Evolutionary conservation across 2,329 filamentous ascomycete species (phyloP), one percentile per base, ranked within the genome.

Genomic region (Alternaria alternata): DNA sequence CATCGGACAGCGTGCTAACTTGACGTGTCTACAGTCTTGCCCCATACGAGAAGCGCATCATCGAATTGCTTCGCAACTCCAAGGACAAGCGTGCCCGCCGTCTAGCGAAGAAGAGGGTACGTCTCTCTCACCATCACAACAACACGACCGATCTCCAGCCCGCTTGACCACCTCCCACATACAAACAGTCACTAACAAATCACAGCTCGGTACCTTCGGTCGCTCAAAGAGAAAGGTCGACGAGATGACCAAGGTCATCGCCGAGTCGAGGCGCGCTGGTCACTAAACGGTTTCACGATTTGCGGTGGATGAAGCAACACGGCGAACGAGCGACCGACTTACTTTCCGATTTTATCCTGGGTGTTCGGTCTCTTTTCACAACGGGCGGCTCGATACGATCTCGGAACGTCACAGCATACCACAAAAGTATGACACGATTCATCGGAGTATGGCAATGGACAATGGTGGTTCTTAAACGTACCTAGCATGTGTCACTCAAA

Each of bases 151-250:
- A 54, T 39, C 41, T 54, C 39, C 5, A n/a, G 47, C 47, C 42
- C 41, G 54, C 32, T 51, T 26, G 26, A 44, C 42, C 14, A 42
- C 34, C 38, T 39, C 47, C 53, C 32, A 34, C 22, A n/a, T 52
- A 49, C 48, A 57, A 61, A 44, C 55, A 53, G 44, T 52, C 56
- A 68, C 75, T 79, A 70, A 78, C 71, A 61, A 11, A 22, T 9
- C 18, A 64, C 62, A 95, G 91, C 94, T 99, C 87, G 95, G 95
- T 82, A 98, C 95, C 77, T 98, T 98, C 85, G 92, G 92, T 81
- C 94, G 95, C 84, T 94, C 94, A 81, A 99, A 99, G 94, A 90
- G 88, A 83, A 99, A 99, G 94, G 95, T 99, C 75, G 95, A 99
- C 82, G 94, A 98, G 87, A 93, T 99, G 86, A 92, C 93, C 86